Conservation (phyloP, 371 early-diverging fungal species). For the Rhizopus delemar region DNA sequence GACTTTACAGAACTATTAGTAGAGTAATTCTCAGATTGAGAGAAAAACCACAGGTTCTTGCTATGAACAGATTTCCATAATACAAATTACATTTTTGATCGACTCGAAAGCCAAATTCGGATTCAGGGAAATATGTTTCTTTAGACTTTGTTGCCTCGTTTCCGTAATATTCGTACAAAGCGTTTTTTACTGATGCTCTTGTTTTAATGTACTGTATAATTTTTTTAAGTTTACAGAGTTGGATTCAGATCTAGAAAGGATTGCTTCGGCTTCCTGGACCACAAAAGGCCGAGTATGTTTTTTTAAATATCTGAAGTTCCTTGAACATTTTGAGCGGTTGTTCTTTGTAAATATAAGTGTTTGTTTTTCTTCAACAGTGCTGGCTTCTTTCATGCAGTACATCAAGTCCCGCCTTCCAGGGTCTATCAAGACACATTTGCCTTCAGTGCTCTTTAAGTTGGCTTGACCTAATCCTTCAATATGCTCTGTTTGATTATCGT, state of each 20-base stretch:
- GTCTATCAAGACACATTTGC: slow-evolving; percentile 6
- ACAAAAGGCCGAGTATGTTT: not conserved
- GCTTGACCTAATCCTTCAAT: not conserved
- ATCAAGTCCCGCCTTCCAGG: not conserved
- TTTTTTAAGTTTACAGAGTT: not conserved
- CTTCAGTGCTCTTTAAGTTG: not conserved
- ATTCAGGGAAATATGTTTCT: not conserved
- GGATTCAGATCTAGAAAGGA: not conserved
- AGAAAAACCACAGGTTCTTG: too few species aligned
- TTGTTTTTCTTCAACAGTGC: not conserved
- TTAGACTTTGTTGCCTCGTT: not conserved
- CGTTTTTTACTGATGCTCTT: not conserved
- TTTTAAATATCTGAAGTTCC: not conserved
- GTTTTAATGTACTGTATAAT: not conserved
- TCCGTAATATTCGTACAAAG: not conserved
- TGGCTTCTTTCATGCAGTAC: slow-evolving; percentile 4
- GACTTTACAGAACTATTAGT: too few species aligned
- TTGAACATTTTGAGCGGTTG: not conserved
- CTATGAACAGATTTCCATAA: too few species aligned
- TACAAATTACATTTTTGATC: too few species aligned
- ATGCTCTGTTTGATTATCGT: not conserved
- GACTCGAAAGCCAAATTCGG: too few species aligned
- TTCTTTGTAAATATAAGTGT: not conserved
- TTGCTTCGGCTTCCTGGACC: not conserved
- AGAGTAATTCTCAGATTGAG: too few species aligned